phyloP scores from a whole-genome alignment of 1,139 yeast genomes.

The Suhomyces maxii region DNA sequence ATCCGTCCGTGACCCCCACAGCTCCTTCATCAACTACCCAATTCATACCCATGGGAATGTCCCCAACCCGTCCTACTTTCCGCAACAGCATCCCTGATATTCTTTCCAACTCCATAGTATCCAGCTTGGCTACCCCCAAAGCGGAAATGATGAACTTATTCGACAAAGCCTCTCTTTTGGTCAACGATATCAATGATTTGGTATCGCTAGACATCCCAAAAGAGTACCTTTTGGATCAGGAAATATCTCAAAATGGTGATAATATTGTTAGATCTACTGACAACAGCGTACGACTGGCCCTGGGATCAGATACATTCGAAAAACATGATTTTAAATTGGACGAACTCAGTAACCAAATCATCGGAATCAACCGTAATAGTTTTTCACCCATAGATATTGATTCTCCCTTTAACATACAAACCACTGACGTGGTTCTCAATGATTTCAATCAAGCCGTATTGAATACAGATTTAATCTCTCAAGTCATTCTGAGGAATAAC shows the following conservation, averaged over 20 bases:
- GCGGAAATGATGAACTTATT: constrained; percentile 31
- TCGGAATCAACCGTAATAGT: not conserved
- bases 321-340: constrained; percentile 10
- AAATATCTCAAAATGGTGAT: not conserved
- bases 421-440: constrained; percentile 3
- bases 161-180: constrained; percentile 52
- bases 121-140: constrained; percentile 7
- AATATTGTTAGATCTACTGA: not conserved
- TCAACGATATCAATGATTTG: constrained; percentile 49
- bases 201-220: constrained; percentile 17
- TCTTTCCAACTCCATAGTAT: constrained; percentile 19
- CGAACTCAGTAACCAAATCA: constrained; percentile 10
- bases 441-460: constrained; percentile 11
- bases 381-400: constrained; percentile 5
- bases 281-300: constrained; percentile 6
- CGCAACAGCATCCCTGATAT: constrained; percentile 34
- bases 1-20: not conserved
- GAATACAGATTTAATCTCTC: constrained; percentile 25
- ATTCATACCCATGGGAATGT: not conserved
- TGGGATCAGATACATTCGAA: constrained; percentile 8
- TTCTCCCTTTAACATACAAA: constrained; percentile 2
- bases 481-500: constrained; percentile 25
- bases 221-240: constrained; percentile 2
- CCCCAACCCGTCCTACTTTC: constrained; percentile 12
- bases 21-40: not conserved